Conservation (phyloP, 768 basidiomycete species). For the Psilocybe tampanensis region DNA sequence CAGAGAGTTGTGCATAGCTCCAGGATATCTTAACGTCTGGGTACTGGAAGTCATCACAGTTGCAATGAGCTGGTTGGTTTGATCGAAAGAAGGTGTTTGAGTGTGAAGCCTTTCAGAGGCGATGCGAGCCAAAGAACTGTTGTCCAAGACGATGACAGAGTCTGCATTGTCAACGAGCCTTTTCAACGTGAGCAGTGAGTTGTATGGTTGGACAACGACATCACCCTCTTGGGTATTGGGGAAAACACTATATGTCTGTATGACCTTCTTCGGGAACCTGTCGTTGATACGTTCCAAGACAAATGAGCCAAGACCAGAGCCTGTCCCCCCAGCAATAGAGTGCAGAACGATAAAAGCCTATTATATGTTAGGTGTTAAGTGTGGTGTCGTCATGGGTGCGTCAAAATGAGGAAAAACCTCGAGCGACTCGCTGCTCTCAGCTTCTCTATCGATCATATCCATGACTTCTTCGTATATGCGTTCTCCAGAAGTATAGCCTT, state of each 20-base stretch:
- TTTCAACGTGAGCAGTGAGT: slow-evolving; percentile 90
- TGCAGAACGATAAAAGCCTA: slow-evolving; percentile 99
- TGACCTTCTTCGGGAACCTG: slow-evolving; percentile 97
- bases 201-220: slow-evolving; percentile 98
- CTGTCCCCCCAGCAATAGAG: slow-evolving; percentile 98
- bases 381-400: neutral
- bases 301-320: slow-evolving; percentile 98
- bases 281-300: slow-evolving; percentile 97
- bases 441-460: slow-evolving; percentile 16
- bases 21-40: slow-evolving; percentile 94
- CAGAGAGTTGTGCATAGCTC: slow-evolving; percentile 99
- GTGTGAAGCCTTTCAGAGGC: slow-evolving; percentile 90
- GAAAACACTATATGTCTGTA: slow-evolving; percentile 99
- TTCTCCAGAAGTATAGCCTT: slow-evolving; percentile 91
- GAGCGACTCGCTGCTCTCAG: slow-evolving; percentile 13
- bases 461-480: slow-evolving; percentile 28
- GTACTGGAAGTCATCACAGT: slow-evolving; percentile 99
- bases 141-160: slow-evolving; percentile 96
- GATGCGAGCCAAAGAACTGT: slow-evolving; percentile 90
- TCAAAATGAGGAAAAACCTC: neutral
- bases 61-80: slow-evolving; percentile 91
- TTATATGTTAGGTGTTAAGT: slow-evolving; percentile 58
- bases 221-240: slow-evolving; percentile 93
- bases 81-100: slow-evolving; percentile 86
- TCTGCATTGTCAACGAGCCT: slow-evolving; percentile 95